Conservation (phyloP, 805 yeast species). For the Scheffersomyces amazonensis region DNA sequence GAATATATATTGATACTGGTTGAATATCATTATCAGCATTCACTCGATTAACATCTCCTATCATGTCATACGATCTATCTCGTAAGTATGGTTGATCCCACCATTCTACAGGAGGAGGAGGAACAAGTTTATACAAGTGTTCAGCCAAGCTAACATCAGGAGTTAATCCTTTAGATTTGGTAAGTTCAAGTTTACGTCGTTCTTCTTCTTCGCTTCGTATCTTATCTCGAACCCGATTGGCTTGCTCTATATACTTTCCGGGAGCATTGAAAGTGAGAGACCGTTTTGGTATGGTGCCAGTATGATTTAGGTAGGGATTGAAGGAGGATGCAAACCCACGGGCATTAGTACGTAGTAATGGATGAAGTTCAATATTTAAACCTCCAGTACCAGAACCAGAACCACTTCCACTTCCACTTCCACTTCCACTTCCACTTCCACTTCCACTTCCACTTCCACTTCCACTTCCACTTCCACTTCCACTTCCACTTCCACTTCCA, state of each 20-base stretch:
- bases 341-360: slow-evolving; percentile 28
- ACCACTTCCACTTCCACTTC: slow-evolving; percentile 3
- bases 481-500: no score
- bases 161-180: slow-evolving; percentile 38
- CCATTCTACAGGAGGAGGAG: slow-evolving; percentile 78
- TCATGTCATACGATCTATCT: slow-evolving; percentile 32
- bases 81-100: slow-evolving; percentile 72
- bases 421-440: no score
- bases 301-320: slow-evolving; percentile 38
- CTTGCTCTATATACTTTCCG: slow-evolving; percentile 63
- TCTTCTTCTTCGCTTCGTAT: slow-evolving; percentile 27
- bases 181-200: slow-evolving; percentile 19
- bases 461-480: no score
- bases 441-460: no score
- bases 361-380: slow-evolving; percentile 34
- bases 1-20: slow-evolving; percentile 69
- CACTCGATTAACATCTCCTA: slow-evolving; percentile 21
- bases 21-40: slow-evolving; percentile 36
- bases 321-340: slow-evolving; percentile 32
- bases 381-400: no score
- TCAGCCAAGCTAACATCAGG: slow-evolving; percentile 60
- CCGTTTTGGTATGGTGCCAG: slow-evolving; percentile 14
- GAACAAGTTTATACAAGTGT: slow-evolving; percentile 41
- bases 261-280: slow-evolving; percentile 52
- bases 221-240: slow-evolving; percentile 47